Evolutionary conservation across 805 yeast species (phyloP).

Genomic region (Cyberlindnera meyerae): DNA sequence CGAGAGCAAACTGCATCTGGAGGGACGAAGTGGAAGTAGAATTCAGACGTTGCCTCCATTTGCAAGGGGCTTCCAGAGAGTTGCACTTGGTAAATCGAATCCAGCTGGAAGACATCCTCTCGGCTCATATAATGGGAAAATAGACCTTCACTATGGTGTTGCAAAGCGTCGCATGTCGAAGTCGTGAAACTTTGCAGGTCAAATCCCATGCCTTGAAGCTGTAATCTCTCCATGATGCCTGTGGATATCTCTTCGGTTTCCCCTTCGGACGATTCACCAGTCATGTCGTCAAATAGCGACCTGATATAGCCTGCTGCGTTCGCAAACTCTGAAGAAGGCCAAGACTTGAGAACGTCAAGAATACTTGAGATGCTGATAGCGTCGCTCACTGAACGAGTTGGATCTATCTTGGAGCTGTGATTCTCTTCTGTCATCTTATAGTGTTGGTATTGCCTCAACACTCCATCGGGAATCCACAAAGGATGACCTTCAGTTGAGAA

Average conservation of each 20-base stretch:
- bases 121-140: slow-evolving; percentile 10
- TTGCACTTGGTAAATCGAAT: slow-evolving; percentile 14
- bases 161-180: too few species aligned
- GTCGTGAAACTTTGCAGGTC: not conserved
- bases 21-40: slow-evolving; percentile 11
- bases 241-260: not conserved
- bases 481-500: slow-evolving; percentile 93
- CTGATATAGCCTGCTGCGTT: slow-evolving; percentile 10
- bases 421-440: not conserved
- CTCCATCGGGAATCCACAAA: slow-evolving; percentile 54
- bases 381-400: not conserved
- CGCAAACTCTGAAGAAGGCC: slow-evolving; percentile 4
- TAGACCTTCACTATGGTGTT: not conserved
- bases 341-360: slow-evolving; percentile 4
- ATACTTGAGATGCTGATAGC: not conserved
- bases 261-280: not conserved
- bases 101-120: slow-evolving; percentile 11
- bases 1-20: slow-evolving; percentile 9
- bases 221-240: slow-evolving; percentile 1
- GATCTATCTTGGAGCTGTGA: too few species aligned
- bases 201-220: slow-evolving; percentile 4
- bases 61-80: slow-evolving; percentile 3
- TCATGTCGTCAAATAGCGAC: slow-evolving; percentile 4
- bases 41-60: slow-evolving; percentile 12
- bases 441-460: slow-evolving; percentile 25